Percentiles rank a stretch among this genome's conserved stretches.
Evolutionary conservation across 1,284 basidiomycete genomes (phyloP).

Genomic region (Malassezia globosa): DNA sequence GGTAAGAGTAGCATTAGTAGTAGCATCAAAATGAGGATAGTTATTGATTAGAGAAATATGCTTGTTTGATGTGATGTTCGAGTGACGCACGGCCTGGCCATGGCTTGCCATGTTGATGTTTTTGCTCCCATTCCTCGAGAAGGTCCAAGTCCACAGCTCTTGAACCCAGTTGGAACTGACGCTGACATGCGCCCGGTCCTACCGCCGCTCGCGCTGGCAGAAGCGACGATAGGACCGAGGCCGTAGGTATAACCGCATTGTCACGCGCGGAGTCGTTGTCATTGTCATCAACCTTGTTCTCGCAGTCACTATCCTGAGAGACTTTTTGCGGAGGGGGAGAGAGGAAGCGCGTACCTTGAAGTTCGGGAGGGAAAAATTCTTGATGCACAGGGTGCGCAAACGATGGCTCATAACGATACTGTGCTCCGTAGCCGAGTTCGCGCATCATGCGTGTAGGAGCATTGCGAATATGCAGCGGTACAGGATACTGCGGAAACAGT

Average conservation of each 20-base stretch:
- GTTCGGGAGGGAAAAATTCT: constrained; percentile 50
- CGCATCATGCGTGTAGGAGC: constrained; percentile 75
- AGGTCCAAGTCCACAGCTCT: constrained; percentile 61
- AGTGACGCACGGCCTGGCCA: constrained; percentile 55
- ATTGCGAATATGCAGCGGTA: constrained; percentile 72
- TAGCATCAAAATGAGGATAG: no score
- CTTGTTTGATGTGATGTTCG: no score
- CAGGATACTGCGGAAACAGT: constrained; percentile 50
- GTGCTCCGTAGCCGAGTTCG: constrained; percentile 57
- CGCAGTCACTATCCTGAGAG: neutral
- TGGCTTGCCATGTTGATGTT: constrained; percentile 55
- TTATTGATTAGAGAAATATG: no score
- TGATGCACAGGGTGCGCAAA: constrained; percentile 55
- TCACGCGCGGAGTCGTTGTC: no score
- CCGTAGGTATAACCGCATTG: no score
- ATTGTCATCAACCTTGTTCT: no score
- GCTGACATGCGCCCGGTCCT: constrained; percentile 35
- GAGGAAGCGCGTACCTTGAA: constrained; percentile 52
- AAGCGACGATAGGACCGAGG: neutral
- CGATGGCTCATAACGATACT: constrained; percentile 61
- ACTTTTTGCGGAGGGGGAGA: constrained; percentile 50
- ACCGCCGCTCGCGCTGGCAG: constrained; percentile 17
- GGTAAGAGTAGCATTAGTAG: no score
- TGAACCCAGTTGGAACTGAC: constrained; percentile 31
- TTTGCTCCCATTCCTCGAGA: constrained; percentile 61